Base-by-base conservation (phyloP, 164 flowering plant genomes). In the Berberis vulgaris region DNA sequence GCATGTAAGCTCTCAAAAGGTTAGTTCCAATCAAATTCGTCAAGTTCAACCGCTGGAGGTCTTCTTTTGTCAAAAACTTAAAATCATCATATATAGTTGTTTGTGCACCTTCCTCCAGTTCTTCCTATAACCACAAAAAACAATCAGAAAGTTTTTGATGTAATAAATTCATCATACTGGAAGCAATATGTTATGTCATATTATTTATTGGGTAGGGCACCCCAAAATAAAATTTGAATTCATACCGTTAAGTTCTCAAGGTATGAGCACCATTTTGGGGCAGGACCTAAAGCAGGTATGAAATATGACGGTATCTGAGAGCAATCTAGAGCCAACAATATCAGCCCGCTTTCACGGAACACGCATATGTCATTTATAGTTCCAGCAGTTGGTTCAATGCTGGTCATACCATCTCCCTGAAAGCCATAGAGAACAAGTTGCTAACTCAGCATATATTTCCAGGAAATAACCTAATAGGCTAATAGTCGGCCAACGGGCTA, bases 251-350 rank as follows among this genome's bases (percentile, higher is more conserved):
- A 64, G 65, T 81, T 81, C 70, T 93, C 97, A 55, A 94, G 76
- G 72, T 79, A 76, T 49, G 96, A 80, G 64, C 94, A 86, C 98
- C 97, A 94, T 71, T 89, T 94, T 0, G 98, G 98, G 53, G 93
- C 97, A 67, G 97, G 92, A 57, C 98, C 98, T 43, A 94, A 74
- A 61, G 90, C 83, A 71, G 98, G 98, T 70, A 91, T 62, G 69
- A 88, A 94, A 76, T 90, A 87, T 55, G 91, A 81, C 1, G 97
- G 97, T 74, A 94, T 91, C 73, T 87, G 91, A 74, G 87, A 80
- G 67, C 78, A 60, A 61, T 94, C 97, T 54, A 94, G 71, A 65
- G 96, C 98, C 83, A 94, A 73, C 49, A 88, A 66, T 70, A 94
- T 80, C 86, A 94, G 71, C n/a, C 98, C 98, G 74, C 89, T 88